Conservation (phyloP, 768 basidiomycete genomes). For the Pleurotus citrinopileatus region DNA sequence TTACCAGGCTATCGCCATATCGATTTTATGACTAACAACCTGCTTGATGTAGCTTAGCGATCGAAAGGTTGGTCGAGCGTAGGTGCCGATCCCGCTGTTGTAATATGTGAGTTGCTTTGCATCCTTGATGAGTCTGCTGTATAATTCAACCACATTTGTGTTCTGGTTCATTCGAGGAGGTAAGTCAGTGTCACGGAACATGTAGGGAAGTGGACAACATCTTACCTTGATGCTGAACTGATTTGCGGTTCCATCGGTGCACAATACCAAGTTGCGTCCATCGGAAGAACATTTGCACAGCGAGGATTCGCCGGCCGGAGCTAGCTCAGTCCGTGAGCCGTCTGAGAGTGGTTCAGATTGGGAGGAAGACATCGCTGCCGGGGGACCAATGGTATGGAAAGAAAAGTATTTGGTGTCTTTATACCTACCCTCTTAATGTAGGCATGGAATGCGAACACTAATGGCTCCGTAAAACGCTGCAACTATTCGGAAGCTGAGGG, state of each 20-base stretch:
- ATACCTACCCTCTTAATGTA: too few relatives aligned
- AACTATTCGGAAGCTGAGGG: too few relatives aligned
- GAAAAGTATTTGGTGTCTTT: too few relatives aligned
- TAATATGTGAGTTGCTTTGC: conserved; percentile 25
- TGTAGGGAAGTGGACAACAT: neutral
- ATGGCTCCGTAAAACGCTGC: too few relatives aligned
- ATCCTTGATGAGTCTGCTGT: conserved; percentile 20
- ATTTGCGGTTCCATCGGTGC: conserved; percentile 37
- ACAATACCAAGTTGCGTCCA: conserved; percentile 26
- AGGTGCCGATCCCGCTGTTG: conserved; percentile 31
- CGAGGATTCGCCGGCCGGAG: too few relatives aligned
- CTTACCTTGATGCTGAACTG: conserved; percentile 29
- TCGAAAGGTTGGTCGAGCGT: conserved; percentile 19
- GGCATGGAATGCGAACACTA: too few relatives aligned
- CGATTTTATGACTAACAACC: conserved; percentile 22
- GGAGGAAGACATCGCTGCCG: too few relatives aligned
- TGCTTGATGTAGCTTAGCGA: conserved; percentile 18
- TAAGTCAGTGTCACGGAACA: neutral
- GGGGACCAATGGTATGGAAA: too few relatives aligned
- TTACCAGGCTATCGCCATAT: conserved; percentile 35
- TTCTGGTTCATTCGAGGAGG: conserved; percentile 20
- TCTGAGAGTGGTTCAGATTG: too few relatives aligned
- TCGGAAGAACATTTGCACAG: too few relatives aligned
- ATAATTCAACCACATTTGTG: conserved; percentile 29
- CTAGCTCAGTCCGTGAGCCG: too few relatives aligned